Evolutionary conservation across 805 yeast species (phyloP), one percentile per base, ranked within the genome.

Genomic region (Kazachstania taianensis): DNA sequence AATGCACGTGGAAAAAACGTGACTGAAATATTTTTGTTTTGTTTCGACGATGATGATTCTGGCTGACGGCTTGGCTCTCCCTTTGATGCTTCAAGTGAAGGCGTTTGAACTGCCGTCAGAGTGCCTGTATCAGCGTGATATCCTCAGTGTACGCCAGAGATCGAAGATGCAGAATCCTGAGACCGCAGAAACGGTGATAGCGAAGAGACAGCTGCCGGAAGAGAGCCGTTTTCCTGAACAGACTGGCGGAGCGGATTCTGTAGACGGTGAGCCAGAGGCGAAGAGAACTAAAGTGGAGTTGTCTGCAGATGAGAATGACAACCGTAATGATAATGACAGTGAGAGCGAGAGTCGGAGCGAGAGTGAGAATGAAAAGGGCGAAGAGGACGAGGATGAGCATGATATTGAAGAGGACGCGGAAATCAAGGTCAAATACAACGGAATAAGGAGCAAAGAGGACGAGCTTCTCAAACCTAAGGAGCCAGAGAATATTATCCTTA

Each of bases 401-500:
- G n/a, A n/a, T n/a, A n/a, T 22, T 22, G 25, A 9, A 22, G 12
- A 22, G 25, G 8, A 22, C 25, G 30, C 12, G 28, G 15, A 25
- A n/a, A 30, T 28, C 23, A 27, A 16, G 17, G 19, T 30, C n/a
- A 28, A 28, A 19, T 31, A 39, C 17, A 33, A 29, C 17, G 30
- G 35, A 14, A 33, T 26, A 18, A 16, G 45, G 42, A 17, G 37
- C 30, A 15, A 33, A 13, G 36, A 22, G 19, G 30, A 35, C 30
- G 37, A 35, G 24, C 28, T 29, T 3, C 32, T 49, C 20, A 41
- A 41, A 28, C 55, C 55, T 23, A 29, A 29, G 20, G 33, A 33
- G 7, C 53, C 53, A 14, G 38, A 38, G 12, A 40, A 44, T 24
- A 47, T 53, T 2, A 44, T 56, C 14, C 44, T 44, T 18, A 49